A percentile compares a stretch with the other conserved stretches of the same genome.
Evolutionary conservation across 441 rosid species (phyloP).

Genomic region (Pelargonium myrrhifolium): DNA sequence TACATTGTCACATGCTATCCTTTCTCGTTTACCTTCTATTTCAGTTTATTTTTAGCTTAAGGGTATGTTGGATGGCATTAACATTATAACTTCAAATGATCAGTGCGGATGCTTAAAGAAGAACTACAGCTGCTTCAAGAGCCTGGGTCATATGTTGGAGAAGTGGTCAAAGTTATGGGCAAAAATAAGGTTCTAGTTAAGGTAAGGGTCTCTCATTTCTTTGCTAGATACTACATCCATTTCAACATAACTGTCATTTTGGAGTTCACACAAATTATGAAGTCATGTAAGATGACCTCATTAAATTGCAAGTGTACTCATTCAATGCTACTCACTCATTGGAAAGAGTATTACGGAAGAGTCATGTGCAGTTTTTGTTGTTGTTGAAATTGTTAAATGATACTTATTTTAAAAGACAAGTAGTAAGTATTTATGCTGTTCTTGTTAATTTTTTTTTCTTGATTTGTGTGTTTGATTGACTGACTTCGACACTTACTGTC

Average conservation of each 20-base stretch:
- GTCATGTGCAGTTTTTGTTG: no score
- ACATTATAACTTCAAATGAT: slow-evolving; percentile 8
- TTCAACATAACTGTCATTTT: not conserved
- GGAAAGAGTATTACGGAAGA: no score
- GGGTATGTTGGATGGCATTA: not conserved
- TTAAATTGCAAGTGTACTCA: no score
- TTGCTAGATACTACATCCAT: not conserved
- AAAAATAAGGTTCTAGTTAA: slow-evolving; percentile 91
- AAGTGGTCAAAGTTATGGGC: slow-evolving; percentile 97
- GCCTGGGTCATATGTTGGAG: slow-evolving; percentile 98
- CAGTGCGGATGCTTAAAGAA: slow-evolving; percentile 92
- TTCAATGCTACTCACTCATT: no score
- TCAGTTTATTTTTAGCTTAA: not conserved
- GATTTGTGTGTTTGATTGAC: not conserved
- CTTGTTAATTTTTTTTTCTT: no score
- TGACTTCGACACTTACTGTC: not conserved
- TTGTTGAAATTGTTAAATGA: no score
- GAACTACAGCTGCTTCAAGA: slow-evolving; percentile 95
- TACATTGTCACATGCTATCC: not conserved
- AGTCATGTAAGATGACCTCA: no score
- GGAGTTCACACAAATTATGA: no score
- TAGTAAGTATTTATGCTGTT: not conserved
- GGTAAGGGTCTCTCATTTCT: slow-evolving; percentile 31
- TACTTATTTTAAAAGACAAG: no score
- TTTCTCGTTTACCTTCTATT: slow-evolving; percentile 3